Base-by-base conservation (phyloP, 1,284 basidiomycete species). In the Earliella scabrosa region DNA sequence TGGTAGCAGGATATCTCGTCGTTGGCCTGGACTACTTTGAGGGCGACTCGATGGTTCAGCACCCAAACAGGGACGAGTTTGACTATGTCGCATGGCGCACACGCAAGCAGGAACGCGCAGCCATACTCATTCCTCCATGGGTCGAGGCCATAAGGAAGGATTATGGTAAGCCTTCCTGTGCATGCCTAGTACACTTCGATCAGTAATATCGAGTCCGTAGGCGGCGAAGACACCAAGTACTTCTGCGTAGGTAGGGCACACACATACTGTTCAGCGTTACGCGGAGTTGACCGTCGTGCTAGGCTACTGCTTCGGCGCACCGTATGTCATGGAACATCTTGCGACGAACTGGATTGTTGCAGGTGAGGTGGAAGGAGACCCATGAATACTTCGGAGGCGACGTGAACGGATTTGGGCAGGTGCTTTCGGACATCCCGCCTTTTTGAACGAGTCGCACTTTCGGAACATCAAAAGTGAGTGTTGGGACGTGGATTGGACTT, bases 221-320 rank as follows among this genome's bases (percentile, higher is more conserved):
- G 63, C 14, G 54, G 56, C 4, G 20, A 44, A 24, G 41, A 56
- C 3, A 67, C 68, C 27, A 71, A 73, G 31, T 77, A 59, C 16
- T 26, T 50, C 5, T 57, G 54, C 24, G 55, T 59, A 2, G 57
- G 60, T 57, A 21, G 18, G 55, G 21, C 3, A 9, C 4, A 23
- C 14, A 7, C 14, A 7, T 21, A 18, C 9, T 27, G 11, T 8
- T 5, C 32, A 6, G 18, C 21, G 16, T 35, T 27, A 82, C 2
- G n/a, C 14, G 69, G 78, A 29, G 78, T 73, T 14, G 76, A 11
- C 13, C 20, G 10, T 82, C 21, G 6, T 5, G 40, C 10, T 38
- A 82, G 82, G 82, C 16, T 85, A 84, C 63, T 86, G 83, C 63
- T 85, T 85, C 60, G 84, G 84, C 1, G 85, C 74, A 10, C 75